Conservation (phyloP, 768 basidiomycete species). For the Leucocoprinus leucothites region DNA sequence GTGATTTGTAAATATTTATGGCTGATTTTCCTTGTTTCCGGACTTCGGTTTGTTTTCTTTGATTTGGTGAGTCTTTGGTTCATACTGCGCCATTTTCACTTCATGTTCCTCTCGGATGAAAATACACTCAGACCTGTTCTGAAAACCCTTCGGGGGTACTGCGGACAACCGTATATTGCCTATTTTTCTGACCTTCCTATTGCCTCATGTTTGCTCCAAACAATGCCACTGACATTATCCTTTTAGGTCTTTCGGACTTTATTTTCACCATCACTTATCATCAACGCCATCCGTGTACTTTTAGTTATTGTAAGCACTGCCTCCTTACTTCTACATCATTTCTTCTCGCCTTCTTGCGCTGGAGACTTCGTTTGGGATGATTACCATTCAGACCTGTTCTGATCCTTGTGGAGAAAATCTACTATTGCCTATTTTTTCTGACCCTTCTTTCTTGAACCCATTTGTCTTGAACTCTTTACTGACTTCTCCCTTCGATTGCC, state of each 20-base stretch:
- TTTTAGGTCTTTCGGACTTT: background rate
- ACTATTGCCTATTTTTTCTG: slow-evolving; percentile 11
- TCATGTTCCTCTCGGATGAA: slow-evolving; percentile 37
- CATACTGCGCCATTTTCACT: background rate
- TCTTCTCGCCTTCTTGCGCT: background rate
- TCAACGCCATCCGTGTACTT: background rate
- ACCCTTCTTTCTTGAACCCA: background rate
- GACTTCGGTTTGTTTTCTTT: slow-evolving; percentile 15
- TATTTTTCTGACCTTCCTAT: slow-evolving; percentile 36
- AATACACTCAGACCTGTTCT: slow-evolving; percentile 66
- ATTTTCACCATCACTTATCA: background rate
- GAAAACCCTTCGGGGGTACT: slow-evolving; percentile 36
- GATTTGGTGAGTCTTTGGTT: slow-evolving; percentile 34
- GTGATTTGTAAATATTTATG: slow-evolving; percentile 16
- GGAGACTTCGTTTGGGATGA: background rate
- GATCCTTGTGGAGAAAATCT: slow-evolving; percentile 6
- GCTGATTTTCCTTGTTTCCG: slow-evolving; percentile 12
- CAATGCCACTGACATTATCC: background rate
- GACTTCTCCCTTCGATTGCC: background rate
- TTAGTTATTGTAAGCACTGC: slow-evolving; percentile 9
- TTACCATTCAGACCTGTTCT: slow-evolving; percentile 11
- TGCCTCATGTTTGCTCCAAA: background rate
- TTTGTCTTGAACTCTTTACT: background rate
- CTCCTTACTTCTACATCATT: background rate
- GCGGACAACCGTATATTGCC: slow-evolving; percentile 57